Evolutionary conservation across 2,329 filamentous ascomycete genomes (phyloP).

Genomic region (Colletotrichum sp.): DNA sequence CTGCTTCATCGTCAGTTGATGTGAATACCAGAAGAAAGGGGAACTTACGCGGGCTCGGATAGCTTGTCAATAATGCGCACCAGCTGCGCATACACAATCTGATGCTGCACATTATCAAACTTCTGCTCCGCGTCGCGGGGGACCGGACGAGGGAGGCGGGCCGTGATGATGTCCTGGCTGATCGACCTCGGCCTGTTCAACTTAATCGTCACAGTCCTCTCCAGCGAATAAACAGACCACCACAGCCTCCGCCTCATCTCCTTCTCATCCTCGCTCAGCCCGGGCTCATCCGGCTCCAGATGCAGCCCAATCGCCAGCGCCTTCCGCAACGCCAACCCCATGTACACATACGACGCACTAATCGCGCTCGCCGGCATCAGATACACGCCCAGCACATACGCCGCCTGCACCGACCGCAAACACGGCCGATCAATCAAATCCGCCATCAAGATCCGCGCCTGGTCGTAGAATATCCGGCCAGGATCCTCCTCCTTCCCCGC

Average conservation of each 20-base stretch:
- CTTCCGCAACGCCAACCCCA: slow-evolving; percentile 32
- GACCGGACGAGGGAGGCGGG: slow-evolving; percentile 21
- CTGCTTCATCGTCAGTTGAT: background rate
- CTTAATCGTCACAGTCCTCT: slow-evolving; percentile 29
- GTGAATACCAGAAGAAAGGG: background rate
- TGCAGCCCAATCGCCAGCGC: slow-evolving; percentile 32
- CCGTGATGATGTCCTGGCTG: slow-evolving; percentile 25
- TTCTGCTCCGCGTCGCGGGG: slow-evolving; percentile 28
- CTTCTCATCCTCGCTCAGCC: slow-evolving; percentile 24
- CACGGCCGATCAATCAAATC: slow-evolving; percentile 37
- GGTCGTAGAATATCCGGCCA: slow-evolving; percentile 32
- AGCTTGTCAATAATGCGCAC: slow-evolving; percentile 34
- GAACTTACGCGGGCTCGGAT: slow-evolving; percentile 26
- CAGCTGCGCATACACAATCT: slow-evolving; percentile 33
- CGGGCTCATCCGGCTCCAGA: slow-evolving; percentile 27
- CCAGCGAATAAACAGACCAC: slow-evolving; percentile 35
- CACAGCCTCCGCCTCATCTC: slow-evolving; percentile 28
- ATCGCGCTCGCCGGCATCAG: slow-evolving; percentile 37
- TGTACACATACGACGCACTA: slow-evolving; percentile 36
- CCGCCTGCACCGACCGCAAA: slow-evolving; percentile 35
- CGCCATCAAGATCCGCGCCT: slow-evolving; percentile 32
- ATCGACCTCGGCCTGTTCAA: slow-evolving; percentile 29
- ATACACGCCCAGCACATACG: slow-evolving; percentile 38
- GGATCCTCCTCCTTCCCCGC: slow-evolving; percentile 25
- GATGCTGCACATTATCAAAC: slow-evolving; percentile 36